Evolutionary conservation across 2,329 filamentous ascomycete genomes (phyloP), one percentile per base, ranked within the genome.

Genomic region (Diaporthe longicolla): DNA sequence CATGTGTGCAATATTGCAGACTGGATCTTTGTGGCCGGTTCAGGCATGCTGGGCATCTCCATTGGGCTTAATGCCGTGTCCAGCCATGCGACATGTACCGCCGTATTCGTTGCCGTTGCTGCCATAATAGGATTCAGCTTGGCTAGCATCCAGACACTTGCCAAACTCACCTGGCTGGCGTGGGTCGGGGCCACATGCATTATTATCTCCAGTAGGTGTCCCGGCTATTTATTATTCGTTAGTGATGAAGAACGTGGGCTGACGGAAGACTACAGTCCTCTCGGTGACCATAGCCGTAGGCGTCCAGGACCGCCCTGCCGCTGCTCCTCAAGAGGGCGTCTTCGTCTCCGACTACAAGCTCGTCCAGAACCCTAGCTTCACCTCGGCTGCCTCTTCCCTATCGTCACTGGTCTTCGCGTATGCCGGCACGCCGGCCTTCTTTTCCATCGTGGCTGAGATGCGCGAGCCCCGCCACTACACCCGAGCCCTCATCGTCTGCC

Each of bases 391-490:
- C 74, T 85, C 85, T 0, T 88, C 88, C 58, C 82, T 84, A 0
- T 83, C 84, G 4, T 89, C 87, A 4, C 89, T 91, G 63, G 90
- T 91, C 78, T 86, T 89, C 54, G 88, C 87, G 0, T 85, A 83
- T 2, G 86, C 88, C 0, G 89, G 86, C 29, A 89, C 85, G 6
- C 86, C 82, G 3, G 87, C 87, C 9, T 90, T 89, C 78, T 80
- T 90, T 4, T 87, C 88, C 5, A 86, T 91, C 61, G 90, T 91
- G 70, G 86, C 85, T 1, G 90, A 91, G 80, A 91, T 91, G 88
- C 83, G 82, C 37, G 82, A 85, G 26, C 88, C 89, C 0, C 83
- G 82, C 40, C 86, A 89, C 70, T 91, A 86, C 78, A 71, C 63
- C 63, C 76, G 80, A 71, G 78, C 80, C 9, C 75, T 77, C 0